A percentile compares a stretch with the other conserved stretches of the same genome.
These are phyloP conservation scores for Aspergillus fumigatiaffinis DNA, from an alignment of 2,329 filamentous ascomycete genomes.

Conservation along the genomic window DNA sequence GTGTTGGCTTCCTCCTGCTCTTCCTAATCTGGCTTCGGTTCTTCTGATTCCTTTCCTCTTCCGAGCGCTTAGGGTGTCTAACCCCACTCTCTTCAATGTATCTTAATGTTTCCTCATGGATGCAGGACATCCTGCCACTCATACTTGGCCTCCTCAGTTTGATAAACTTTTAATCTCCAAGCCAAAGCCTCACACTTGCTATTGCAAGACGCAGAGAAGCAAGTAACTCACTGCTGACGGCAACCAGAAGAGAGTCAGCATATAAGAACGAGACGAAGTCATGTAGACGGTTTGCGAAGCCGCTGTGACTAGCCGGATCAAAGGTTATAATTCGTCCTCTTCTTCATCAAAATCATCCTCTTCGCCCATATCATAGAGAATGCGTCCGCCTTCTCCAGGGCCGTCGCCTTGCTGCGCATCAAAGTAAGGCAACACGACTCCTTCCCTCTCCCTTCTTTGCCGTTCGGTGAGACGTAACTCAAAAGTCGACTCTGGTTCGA, in stretches of 20 bases:
- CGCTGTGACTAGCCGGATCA: neutral
- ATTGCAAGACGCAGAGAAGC: neutral
- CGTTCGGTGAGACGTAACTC: conserved; percentile 83
- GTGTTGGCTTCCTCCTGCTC: conserved; percentile 74
- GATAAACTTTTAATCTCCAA: neutral
- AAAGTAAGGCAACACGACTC: conserved; percentile 90
- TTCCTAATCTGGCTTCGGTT: conserved; percentile 91
- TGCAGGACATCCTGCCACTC: conserved; percentile 27
- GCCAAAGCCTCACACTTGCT: neutral
- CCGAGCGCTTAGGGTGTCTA: conserved; percentile 9
- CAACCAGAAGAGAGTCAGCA: neutral
- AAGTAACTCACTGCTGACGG: neutral
- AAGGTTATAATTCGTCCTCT: conserved; percentile 75
- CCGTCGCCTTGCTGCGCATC: conserved; percentile 77
- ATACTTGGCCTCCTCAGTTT: neutral
- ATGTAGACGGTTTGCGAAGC: neutral
- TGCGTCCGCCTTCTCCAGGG: conserved; percentile 80
- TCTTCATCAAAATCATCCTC: conserved; percentile 98
- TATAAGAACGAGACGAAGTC: neutral
- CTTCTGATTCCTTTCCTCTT: conserved; percentile 53
- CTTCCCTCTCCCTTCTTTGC: conserved; percentile 80
- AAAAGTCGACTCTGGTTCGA: conserved; percentile 71
- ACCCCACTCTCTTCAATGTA: conserved; percentile 31
- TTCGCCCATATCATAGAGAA: conserved; percentile 92
- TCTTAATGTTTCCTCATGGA: conserved; percentile 31